phyloP scores from a whole-genome alignment of 331 rosid species.

The Telfairia occidentalis region DNA sequence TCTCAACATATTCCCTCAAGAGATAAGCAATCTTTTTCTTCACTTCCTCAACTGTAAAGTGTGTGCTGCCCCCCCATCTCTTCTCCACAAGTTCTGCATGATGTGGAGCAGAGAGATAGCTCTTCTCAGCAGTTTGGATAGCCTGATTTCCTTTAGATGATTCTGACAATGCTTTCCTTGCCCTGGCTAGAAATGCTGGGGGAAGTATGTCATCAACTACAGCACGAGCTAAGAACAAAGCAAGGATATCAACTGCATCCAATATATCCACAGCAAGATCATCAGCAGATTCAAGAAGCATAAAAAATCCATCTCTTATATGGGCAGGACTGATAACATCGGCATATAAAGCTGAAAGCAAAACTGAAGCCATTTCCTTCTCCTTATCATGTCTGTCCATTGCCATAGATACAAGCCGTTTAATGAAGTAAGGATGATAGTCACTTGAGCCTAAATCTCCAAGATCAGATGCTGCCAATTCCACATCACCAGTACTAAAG shows the following conservation, averaged over 20 bases:
- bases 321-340: conserved; percentile 86
- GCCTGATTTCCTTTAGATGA: conserved; percentile 81
- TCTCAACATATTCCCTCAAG: conserved; percentile 68
- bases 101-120: conserved; percentile 97
- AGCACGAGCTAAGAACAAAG: conserved; percentile 91
- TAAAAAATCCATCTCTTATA: conserved; percentile 86
- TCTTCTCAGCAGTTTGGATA: conserved; percentile 76
- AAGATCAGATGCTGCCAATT: conserved; percentile 74
- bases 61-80: conserved; percentile 98
- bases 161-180: conserved; percentile 73
- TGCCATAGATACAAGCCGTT: conserved; percentile 87
- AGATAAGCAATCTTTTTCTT: conserved; percentile 81
- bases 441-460: conserved; percentile 80
- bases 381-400: conserved; percentile 98
- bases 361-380: conserved; percentile 97
- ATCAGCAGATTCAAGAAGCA: conserved; percentile 90
- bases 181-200: conserved; percentile 81
- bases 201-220: conserved; percentile 97
- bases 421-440: conserved; percentile 81
- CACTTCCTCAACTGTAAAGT: conserved; percentile 85
- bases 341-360: conserved; percentile 86
- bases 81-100: conserved; percentile 96
- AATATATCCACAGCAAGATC: conserved; percentile 92
- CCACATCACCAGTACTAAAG: conserved; percentile 80
- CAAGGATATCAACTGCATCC: conserved; percentile 89